Evolutionary conservation across 2,329 filamentous ascomycete genomes (phyloP), one percentile per base, ranked within the genome.

Genomic region (Microdochium nivale): DNA sequence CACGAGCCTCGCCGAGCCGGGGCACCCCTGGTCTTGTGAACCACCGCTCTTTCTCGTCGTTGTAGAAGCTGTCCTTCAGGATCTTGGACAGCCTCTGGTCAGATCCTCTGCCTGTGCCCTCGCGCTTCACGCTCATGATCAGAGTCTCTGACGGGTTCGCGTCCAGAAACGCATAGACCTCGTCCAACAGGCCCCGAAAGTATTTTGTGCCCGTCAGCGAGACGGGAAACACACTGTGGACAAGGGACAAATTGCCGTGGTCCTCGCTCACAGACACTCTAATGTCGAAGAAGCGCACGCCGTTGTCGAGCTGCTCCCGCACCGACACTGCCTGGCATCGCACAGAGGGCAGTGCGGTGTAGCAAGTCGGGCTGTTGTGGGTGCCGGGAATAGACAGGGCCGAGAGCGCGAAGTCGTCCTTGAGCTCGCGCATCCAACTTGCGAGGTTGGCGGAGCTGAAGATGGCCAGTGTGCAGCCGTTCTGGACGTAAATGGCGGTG

Each of bases 261-360:
- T 76, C 74, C 33, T 66, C 57, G 57, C 62, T 70, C 51, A 71
- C 74, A 33, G 71, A 75, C 51, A 96, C 87, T 49, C 94, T 84
- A 55, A 99, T 81, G 66, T 99, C 94, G 58, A 99, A 84, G 75
- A 96, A 97, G 49, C 94, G 89, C 47, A 97, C 87, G 25, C 94
- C 94, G 65, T 96, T 92, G 52, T 84, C 76, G 25, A 99, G 81
- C 69, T 99, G 94, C 50, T 86, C 81, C 48, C 77, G 75, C 4
- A 95, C 78, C 54, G 81, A 76, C 19, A 91, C 89, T 32, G 88
- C 85, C 71, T 99, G 94, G 69, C 94, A 97, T 37, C 94, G 87
- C 35, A 97, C 94, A 1, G 90, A 95, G 1, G 94, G 94, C 4
- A 96, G 79, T 13, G 94, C 91, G 48, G 81, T 79, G 73, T 95